Evolutionary conservation across 73 alveolate species (phyloP), one percentile per base, ranked within the genome.

Genomic region (Symbiodinium pilosum): DNA sequence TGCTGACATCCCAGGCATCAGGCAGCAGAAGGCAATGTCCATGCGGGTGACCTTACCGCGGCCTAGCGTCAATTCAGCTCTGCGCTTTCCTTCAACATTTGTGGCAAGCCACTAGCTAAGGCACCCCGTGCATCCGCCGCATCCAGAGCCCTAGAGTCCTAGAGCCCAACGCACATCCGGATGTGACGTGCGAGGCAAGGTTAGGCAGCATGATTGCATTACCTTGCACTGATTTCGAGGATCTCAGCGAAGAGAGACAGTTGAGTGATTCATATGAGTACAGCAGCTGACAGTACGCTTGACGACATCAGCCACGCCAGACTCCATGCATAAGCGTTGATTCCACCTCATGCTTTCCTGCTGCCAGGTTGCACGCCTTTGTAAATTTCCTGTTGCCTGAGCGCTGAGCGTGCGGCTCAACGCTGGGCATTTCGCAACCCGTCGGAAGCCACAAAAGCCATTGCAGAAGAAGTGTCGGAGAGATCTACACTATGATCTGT

Each of bases 321-420:
- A n/a, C n/a, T n/a, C n/a, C n/a, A n/a, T n/a, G n/a, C n/a, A n/a
- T n/a, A n/a, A n/a, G n/a, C n/a, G 34, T 12, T 54, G 1, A 0
- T 24, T 54, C 73, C 26, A n/a, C 73, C 2, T 9, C 32, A 6
- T 54, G 81, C 81, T 64, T n/a, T 28, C 18, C 81, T 64, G 81
- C 81, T 64, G 81, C 30, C 81, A 64, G 81, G 81, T 64, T 64
- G 81, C 81, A 64, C 81, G 41, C 81, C 81, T 64, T n/a, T 64
- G 81, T 64, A 64, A 64, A 64, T n/a, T 18, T 64, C 81, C 30
- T 5, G 16, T 64, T 38, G 34, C 81, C 81, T 64, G 81, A 64
- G 81, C 34, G 81, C 73, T 20, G 81, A 64, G 81, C 81, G 81
- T 64, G 32, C 81, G 11, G 81, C 81, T 64, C 81, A 64, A 64